phyloP scores from a whole-genome alignment of 2,329 filamentous ascomycete species.

The Pseudocercospora pini-densiflorae region DNA sequence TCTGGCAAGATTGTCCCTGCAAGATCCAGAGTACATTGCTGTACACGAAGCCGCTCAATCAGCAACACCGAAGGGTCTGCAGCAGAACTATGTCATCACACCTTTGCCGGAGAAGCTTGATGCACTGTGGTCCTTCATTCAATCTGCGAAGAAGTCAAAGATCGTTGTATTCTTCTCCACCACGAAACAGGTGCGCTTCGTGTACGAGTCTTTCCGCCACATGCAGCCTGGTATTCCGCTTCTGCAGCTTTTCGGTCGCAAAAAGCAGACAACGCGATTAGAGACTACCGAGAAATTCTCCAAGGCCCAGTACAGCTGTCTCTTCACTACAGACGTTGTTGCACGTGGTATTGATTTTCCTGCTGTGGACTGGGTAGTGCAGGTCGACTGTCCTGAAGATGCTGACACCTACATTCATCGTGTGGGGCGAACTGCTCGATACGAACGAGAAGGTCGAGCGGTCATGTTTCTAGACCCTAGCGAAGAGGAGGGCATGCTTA shows the following conservation, averaged over 20 bases:
- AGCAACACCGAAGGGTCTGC: slow-evolving; percentile 81
- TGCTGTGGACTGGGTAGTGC: slow-evolving; percentile 98
- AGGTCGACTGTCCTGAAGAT: slow-evolving; percentile 95
- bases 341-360: slow-evolving; percentile 95
- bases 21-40: slow-evolving; percentile 91
- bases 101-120: slow-evolving; percentile 88
- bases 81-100: slow-evolving; percentile 89
- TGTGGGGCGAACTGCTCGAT: slow-evolving; percentile 92
- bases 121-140: slow-evolving; percentile 90
- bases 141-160: slow-evolving; percentile 88
- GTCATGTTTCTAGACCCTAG: slow-evolving; percentile 91
- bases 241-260: slow-evolving; percentile 88
- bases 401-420: slow-evolving; percentile 97
- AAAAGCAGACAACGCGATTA: slow-evolving; percentile 86
- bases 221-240: slow-evolving; percentile 85
- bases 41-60: slow-evolving; percentile 82
- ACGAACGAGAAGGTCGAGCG: slow-evolving; percentile 83
- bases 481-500: slow-evolving; percentile 90
- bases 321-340: slow-evolving; percentile 95
- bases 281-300: slow-evolving; percentile 88
- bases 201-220: slow-evolving; percentile 90
- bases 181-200: slow-evolving; percentile 94
- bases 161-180: slow-evolving; percentile 95
- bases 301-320: slow-evolving; percentile 77
- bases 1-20: slow-evolving; percentile 82